Evolutionary conservation across 2,329 filamentous ascomycete species (phyloP), one percentile per base, ranked within the genome.

Genomic region (Talaromyces islandicus): DNA sequence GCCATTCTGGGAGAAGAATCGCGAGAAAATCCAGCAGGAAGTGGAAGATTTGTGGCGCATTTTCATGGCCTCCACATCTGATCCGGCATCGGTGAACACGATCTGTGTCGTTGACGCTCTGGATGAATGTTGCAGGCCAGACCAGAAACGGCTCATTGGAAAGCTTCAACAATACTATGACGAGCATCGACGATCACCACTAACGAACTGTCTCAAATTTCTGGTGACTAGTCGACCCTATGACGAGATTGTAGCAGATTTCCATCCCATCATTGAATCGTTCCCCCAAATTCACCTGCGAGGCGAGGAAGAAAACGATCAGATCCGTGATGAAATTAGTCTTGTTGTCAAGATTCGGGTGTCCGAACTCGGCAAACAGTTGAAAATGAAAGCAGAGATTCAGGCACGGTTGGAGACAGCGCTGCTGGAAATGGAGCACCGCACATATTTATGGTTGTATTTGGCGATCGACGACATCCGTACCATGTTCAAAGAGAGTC

Each of bases 391-490:
- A 3, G 29, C 56, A 1, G 53, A 65, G 0, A 57, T 71, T 3
- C 59, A 62, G 9, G 25, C 54, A 1, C 32, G 60, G 4, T 62
- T 77, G 10, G 24, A 62, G 3, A 54, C 68, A 4, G 57, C 67
- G 7, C 67, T 79, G 0, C 69, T 65, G n/a, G 2, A 50, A n/a
- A 66, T 70, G 53, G 54, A 67, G 1, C 64, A 76, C 25, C 67
- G 71, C 11, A 79, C 74, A 1, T 78, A 78, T 60, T 69, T 78
- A 0, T 78, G 76, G 76, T 66, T 77, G 1, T 58, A 68, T 60
- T 69, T 77, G 0, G 73, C 64, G 0, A 63, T 78, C 2, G 62
- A 71, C 9, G 63, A 73, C 3, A 69, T 77, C 30, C 50, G 60
- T 3, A 64, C 30, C 38, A 25, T 43, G 19, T 59, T 60, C 41